Evolutionary conservation across 352 stramenopile genomes (phyloP).

Genomic region (Globisporangium rhizosaccharum): DNA sequence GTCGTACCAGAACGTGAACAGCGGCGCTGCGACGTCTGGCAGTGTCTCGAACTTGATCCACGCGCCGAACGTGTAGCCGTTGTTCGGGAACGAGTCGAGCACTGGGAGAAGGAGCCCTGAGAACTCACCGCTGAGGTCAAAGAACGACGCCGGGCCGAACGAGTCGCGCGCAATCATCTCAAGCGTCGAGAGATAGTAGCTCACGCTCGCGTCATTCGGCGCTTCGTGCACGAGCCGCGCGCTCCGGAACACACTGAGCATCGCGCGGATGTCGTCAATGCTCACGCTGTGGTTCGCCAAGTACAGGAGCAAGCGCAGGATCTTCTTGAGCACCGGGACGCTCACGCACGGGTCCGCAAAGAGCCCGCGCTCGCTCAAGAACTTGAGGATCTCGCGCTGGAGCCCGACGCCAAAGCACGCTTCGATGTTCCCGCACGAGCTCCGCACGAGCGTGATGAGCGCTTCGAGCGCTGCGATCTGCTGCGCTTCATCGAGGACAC

Average conservation of each 20-base stretch:
- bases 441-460: slow-evolving; percentile 72
- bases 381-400: slow-evolving; percentile 65
- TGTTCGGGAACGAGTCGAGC: slow-evolving; percentile 66
- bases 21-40: slow-evolving; percentile 56
- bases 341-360: slow-evolving; percentile 57
- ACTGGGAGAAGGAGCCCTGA: slow-evolving; percentile 67
- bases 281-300: slow-evolving; percentile 73
- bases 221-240: slow-evolving; percentile 60
- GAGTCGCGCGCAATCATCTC: slow-evolving; percentile 84
- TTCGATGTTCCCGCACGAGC: slow-evolving; percentile 72
- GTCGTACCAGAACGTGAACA: slow-evolving; percentile 74
- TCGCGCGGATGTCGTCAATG: slow-evolving; percentile 74
- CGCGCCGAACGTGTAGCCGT: slow-evolving; percentile 81
- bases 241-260: slow-evolving; percentile 76
- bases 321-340: slow-evolving; percentile 66
- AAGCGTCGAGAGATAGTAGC: slow-evolving; percentile 74
- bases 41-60: slow-evolving; percentile 84
- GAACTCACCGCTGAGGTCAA: slow-evolving; percentile 75
- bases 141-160: slow-evolving; percentile 77
- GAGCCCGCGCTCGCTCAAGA: slow-evolving; percentile 62
- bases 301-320: slow-evolving; percentile 73
- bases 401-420: slow-evolving; percentile 63
- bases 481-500: slow-evolving; percentile 55
- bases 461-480: slow-evolving; percentile 65
- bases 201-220: slow-evolving; percentile 64